A percentile compares a stretch with the other conserved stretches of the same genome.
phyloP scores from a whole-genome alignment of 2,329 filamentous ascomycete genomes.

The Aspergillus pseudoviridinutans region DNA sequence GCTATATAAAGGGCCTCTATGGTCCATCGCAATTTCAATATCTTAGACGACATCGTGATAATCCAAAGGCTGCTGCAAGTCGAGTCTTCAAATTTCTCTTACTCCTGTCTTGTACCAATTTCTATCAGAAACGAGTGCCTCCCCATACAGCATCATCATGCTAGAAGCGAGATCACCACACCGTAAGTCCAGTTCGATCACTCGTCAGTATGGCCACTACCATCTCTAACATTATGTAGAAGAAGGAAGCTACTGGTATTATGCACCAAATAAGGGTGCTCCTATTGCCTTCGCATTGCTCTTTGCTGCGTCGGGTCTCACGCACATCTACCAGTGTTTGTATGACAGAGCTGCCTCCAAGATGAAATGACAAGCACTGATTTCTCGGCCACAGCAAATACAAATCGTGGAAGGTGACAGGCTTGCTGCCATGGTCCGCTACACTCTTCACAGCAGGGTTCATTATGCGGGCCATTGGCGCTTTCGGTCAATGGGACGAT shows the following conservation, averaged over 20 bases:
- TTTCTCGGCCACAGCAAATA: slow-evolving; percentile 26
- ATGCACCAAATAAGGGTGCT: slow-evolving; percentile 40
- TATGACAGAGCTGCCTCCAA: slow-evolving; percentile 9
- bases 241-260: slow-evolving; percentile 37
- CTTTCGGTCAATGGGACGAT: slow-evolving; percentile 35
- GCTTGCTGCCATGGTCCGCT: slow-evolving; percentile 40
- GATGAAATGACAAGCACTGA: slow-evolving; percentile 3
- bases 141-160: slow-evolving; percentile 3
- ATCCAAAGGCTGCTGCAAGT: neutral
- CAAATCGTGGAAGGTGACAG: slow-evolving; percentile 40
- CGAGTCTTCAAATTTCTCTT: neutral
- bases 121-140: neutral
- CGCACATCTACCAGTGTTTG: slow-evolving; percentile 39
- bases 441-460: slow-evolving; percentile 39
- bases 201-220: neutral
- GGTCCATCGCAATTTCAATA: neutral
- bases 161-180: slow-evolving; percentile 23
- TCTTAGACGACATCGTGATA: neutral
- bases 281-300: slow-evolving; percentile 40
- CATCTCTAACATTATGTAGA: slow-evolving; percentile 18
- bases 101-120: neutral
- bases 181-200: slow-evolving; percentile 15
- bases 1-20: neutral
- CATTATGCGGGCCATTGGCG: slow-evolving; percentile 32
- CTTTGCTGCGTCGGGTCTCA: slow-evolving; percentile 34